These are phyloP conservation scores for Annona squamosa DNA, from an alignment of 164 flowering plant species.

Conservation along the genomic window DNA sequence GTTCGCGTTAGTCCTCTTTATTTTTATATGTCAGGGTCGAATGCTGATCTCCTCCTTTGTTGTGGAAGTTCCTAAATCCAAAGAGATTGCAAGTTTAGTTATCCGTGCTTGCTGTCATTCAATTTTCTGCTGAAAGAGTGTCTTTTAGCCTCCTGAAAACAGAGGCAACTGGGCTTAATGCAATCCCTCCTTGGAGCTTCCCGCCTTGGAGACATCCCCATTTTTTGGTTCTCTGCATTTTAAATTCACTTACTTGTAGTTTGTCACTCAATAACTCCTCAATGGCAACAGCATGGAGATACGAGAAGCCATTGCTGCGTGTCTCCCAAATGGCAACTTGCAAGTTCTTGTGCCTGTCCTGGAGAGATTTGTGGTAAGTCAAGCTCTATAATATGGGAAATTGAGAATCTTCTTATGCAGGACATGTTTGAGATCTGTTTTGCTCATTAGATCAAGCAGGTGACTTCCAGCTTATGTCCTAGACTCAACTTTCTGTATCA, in stretches of 20 bases:
- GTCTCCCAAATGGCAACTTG: constrained; percentile 66
- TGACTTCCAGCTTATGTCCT: neutral
- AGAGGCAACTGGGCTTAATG: neutral
- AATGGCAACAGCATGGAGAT: constrained; percentile 41
- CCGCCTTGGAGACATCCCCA: neutral
- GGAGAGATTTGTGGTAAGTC: constrained; percentile 93
- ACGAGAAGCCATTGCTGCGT: constrained; percentile 59
- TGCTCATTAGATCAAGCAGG: neutral
- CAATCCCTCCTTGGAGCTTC: neutral
- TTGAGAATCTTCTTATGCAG: neutral
- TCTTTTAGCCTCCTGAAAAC: neutral
- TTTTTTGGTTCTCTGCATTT: neutral
- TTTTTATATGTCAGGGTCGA: neutral
- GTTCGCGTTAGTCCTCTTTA: constrained; percentile 21
- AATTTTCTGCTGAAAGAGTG: no score
- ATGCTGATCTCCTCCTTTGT: neutral
- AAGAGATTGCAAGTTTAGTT: neutral
- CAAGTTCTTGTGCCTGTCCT: constrained; percentile 78
- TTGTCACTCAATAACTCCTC: neutral
- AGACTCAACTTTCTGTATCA: neutral
- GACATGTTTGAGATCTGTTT: neutral
- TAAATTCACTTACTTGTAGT: neutral
- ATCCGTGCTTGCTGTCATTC: no score
- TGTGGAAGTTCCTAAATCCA: neutral
- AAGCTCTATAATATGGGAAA: neutral